Percentiles rank a stretch among this genome's conserved stretches.
These are phyloP conservation scores for Sedum album DNA, from an alignment of 164 flowering plant species.

Conservation along the genomic window DNA sequence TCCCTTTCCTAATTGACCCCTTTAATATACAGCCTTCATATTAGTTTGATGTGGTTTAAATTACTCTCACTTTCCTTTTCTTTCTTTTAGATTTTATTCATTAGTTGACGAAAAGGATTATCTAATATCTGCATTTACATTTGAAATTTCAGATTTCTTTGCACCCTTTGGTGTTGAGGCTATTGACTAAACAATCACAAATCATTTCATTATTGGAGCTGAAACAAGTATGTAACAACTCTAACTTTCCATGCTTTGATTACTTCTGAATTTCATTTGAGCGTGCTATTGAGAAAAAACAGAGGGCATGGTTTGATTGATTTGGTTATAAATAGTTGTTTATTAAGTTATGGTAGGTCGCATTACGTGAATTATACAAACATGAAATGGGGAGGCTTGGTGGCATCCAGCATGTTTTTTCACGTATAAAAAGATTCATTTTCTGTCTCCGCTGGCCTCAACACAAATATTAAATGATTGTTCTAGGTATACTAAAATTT, in stretches of 20 bases:
- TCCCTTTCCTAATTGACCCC: not conserved
- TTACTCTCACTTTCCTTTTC: not conserved
- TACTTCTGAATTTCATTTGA: not conserved
- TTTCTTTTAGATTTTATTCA: not conserved
- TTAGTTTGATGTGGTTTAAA: not conserved
- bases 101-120: not conserved
- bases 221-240: not conserved
- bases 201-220: not conserved
- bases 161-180: not conserved
- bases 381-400: not conserved
- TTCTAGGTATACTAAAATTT: not conserved
- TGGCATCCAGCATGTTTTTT: not conserved
- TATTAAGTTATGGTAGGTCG: no score
- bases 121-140: not conserved
- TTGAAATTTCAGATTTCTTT: not conserved
- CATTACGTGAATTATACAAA: not conserved
- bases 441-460: not conserved
- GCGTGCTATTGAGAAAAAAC: not conserved
- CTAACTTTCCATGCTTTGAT: no score
- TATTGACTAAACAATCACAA: not conserved
- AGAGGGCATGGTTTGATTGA: not conserved
- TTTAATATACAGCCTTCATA: not conserved
- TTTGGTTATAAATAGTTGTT: not conserved
- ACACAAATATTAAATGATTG: not conserved
- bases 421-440: constrained; percentile 3